phyloP scores from a whole-genome alignment of 495 filamentous ascomycete species.

The Hypoxylon crocopeplum region DNA sequence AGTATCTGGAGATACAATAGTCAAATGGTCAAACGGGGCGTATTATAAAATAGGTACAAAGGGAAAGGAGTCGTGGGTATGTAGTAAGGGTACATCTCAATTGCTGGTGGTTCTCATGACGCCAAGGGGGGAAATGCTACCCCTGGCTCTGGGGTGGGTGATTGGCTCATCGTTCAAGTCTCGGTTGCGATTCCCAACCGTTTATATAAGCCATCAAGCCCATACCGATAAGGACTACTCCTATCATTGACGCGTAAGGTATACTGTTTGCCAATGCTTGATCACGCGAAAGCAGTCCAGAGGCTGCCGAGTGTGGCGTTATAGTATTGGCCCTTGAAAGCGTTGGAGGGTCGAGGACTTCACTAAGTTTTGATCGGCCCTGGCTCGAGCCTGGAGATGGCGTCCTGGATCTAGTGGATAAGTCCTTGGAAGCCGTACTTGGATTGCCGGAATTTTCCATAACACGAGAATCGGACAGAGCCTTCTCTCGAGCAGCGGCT shows the following conservation, averaged over 20 bases:
- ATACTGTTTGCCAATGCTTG: slow-evolving; percentile 65
- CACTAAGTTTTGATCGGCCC: slow-evolving; percentile 18
- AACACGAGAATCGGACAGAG: slow-evolving; percentile 15
- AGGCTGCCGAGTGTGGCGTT: slow-evolving; percentile 41
- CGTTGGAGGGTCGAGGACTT: slow-evolving; percentile 37
- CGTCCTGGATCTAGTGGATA: slow-evolving; percentile 22
- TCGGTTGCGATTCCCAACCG: slow-evolving; percentile 68
- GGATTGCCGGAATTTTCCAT: slow-evolving; percentile 35
- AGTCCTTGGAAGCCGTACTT: slow-evolving; percentile 26
- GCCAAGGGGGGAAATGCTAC: background rate
- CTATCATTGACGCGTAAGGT: slow-evolving; percentile 86
- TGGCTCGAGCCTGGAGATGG: slow-evolving; percentile 24
- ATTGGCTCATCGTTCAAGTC: slow-evolving; percentile 38
- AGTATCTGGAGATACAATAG: slow-evolving; percentile 30
- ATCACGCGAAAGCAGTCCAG: slow-evolving; percentile 39
- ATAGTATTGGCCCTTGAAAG: slow-evolving; percentile 52
- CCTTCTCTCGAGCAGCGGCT: slow-evolving; percentile 41
- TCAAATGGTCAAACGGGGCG: slow-evolving; percentile 29
- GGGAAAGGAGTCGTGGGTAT: slow-evolving; percentile 32
- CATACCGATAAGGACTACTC: slow-evolving; percentile 88
- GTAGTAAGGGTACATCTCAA: slow-evolving; percentile 28
- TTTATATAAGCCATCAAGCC: slow-evolving; percentile 96
- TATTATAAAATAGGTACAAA: slow-evolving; percentile 51
- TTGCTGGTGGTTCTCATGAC: background rate
- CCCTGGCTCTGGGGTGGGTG: background rate